A percentile compares a stretch with the other conserved stretches of the same genome.
Evolutionary conservation across 2,329 filamentous ascomycete genomes (phyloP).

Genomic region (Diaporthe ampelina): DNA sequence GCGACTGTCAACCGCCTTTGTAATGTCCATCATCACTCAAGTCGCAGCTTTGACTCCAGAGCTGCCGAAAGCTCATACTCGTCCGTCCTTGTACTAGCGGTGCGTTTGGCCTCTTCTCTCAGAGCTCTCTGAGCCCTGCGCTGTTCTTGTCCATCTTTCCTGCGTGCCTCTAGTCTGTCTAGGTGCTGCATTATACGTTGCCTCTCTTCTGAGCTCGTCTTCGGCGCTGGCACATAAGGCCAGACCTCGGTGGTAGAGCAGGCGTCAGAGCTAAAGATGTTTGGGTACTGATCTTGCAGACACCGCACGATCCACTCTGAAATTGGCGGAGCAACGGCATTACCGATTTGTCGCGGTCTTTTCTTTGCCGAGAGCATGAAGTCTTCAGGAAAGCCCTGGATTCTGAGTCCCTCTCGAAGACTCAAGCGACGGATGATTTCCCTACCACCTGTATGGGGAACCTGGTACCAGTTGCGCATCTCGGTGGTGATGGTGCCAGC

Average conservation of each 20-base stretch:
- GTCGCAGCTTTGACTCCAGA: neutral
- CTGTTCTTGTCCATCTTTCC: neutral
- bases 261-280: neutral
- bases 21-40: neutral
- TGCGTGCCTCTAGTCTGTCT: neutral
- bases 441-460: neutral
- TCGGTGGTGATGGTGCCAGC: neutral
- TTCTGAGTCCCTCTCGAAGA: neutral
- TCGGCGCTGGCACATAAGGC: neutral
- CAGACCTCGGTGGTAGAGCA: neutral
- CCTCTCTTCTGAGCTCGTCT: neutral
- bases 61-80: neutral
- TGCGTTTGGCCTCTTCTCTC: neutral
- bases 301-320: neutral
- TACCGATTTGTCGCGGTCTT: neutral
- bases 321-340: neutral
- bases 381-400: neutral
- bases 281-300: neutral
- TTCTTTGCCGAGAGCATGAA: neutral
- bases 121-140: neutral
- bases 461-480: neutral
- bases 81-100: too few species aligned
- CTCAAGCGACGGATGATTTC: neutral
- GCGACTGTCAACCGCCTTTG: neutral
- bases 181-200: neutral